These are phyloP conservation scores for Sporisorium graminicola DNA, from an alignment of 1,284 basidiomycete species.

Conservation along the genomic window DNA sequence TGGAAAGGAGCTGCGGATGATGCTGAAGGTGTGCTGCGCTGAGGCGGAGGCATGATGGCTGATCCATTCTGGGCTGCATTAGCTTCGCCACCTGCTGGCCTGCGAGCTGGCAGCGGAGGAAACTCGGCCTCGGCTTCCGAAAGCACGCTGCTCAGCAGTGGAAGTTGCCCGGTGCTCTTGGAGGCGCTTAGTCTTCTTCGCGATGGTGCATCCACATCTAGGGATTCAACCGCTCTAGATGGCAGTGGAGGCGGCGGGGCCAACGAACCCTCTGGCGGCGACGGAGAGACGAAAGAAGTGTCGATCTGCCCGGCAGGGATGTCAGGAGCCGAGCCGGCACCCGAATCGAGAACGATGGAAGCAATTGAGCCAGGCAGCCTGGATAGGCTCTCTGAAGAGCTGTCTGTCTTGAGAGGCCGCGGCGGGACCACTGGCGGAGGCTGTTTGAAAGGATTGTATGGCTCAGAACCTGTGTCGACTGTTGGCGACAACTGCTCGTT, in stretches of 20 bases:
- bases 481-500: constrained; percentile 46
- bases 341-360: constrained; percentile 22
- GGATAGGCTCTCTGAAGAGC: constrained; percentile 32
- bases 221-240: constrained; percentile 10
- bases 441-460: constrained; percentile 24
- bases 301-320: background rate
- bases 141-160: constrained; percentile 11
- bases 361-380: constrained; percentile 25
- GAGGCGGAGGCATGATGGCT: constrained; percentile 38
- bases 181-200: constrained; percentile 37
- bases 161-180: constrained; percentile 35
- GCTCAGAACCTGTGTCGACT: constrained; percentile 2
- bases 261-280: constrained; percentile 12
- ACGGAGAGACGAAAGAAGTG: background rate
- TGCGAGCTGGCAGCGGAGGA: constrained; percentile 29
- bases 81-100: constrained; percentile 7
- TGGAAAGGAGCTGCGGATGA: constrained; percentile 11
- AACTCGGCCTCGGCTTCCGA: constrained; percentile 7
- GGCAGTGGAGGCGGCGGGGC: constrained; percentile 21
- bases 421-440: constrained; percentile 33
- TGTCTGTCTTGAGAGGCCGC: constrained; percentile 34
- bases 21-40: constrained; percentile 18
- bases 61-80: constrained; percentile 7
- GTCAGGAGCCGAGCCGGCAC: constrained; percentile 11
- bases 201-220: background rate